Evolutionary conservation across 2,329 filamentous ascomycete species (phyloP).

Genomic region (Colletotrichum sansevieriae): DNA sequence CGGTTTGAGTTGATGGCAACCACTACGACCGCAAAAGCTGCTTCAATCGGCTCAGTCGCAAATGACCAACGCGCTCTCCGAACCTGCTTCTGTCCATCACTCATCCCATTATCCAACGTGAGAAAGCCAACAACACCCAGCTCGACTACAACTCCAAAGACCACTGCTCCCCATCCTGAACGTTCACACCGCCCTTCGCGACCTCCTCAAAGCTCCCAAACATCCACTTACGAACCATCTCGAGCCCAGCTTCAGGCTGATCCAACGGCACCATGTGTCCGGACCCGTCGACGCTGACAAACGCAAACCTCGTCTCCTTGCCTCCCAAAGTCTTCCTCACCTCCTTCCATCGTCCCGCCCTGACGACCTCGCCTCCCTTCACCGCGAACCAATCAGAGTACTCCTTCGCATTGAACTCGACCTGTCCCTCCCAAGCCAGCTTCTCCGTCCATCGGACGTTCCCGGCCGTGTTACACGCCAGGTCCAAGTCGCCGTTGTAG

Average conservation of each 20-base stretch:
- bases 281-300: conserved; percentile 51
- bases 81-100: not conserved
- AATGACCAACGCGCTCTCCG: not conserved
- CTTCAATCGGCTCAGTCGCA: too few relatives aligned
- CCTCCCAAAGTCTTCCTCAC: conserved; percentile 19
- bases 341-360: conserved; percentile 32
- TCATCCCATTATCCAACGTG: too few relatives aligned
- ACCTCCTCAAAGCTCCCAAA: conserved; percentile 27
- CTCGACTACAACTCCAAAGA: conserved; percentile 20
- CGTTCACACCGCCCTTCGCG: not conserved
- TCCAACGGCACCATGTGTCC: conserved; percentile 55
- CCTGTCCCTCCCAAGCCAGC: conserved; percentile 59
- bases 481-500: conserved; percentile 46
- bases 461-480: conserved; percentile 44
- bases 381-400: conserved; percentile 38
- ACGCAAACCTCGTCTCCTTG: conserved; percentile 39
- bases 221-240: conserved; percentile 43
- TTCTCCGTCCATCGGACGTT: conserved; percentile 53
- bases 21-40: too few relatives aligned
- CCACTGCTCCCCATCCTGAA: not conserved
- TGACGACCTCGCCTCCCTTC: conserved; percentile 21
- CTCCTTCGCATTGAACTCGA: conserved; percentile 54
- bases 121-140: too few relatives aligned
- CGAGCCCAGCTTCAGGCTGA: conserved; percentile 39
- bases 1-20: too few relatives aligned